phyloP scores from a whole-genome alignment of 2,329 filamentous ascomycete species.

The Fusarium pseudocircinatum region DNA sequence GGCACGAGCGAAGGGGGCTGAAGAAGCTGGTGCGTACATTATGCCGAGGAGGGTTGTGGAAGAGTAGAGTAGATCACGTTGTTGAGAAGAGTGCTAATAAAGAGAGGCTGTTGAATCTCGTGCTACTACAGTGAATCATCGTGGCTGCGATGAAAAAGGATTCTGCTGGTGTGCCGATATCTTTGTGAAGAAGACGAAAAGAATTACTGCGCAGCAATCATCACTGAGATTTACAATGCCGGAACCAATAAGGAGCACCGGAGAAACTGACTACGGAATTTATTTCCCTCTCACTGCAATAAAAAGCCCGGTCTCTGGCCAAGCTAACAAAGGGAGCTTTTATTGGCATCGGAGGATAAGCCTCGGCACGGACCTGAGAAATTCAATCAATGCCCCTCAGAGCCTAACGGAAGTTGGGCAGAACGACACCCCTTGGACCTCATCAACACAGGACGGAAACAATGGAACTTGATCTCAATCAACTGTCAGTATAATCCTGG shows the following conservation, averaged over 20 bases:
- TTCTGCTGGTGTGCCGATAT: too few relatives aligned
- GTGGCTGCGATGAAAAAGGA: neutral
- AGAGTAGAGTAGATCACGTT: neutral
- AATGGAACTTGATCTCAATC: neutral
- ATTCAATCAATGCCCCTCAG: too few relatives aligned
- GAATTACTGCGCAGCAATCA: accelerated
- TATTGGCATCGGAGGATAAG: neutral
- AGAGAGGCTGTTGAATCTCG: accelerated
- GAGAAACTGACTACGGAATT: neutral
- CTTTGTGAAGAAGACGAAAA: accelerated
- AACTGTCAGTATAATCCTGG: accelerated
- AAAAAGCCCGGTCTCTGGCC: neutral
- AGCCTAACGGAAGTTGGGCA: neutral
- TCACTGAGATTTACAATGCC: neutral
- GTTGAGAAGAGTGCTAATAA: neutral
- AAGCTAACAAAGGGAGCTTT: neutral
- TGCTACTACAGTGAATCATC: conserved; percentile 12
- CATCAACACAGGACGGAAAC: neutral
- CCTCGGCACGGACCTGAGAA: neutral
- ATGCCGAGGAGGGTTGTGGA: neutral
- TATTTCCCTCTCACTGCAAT: too few relatives aligned
- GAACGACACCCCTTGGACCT: too few relatives aligned
- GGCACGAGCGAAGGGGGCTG: neutral
- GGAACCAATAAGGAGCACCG: accelerated
- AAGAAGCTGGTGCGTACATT: neutral